Evolutionary conservation across 148 eudicot genomes (phyloP), one percentile per base, ranked within the genome.

Genomic region (Chenopodium berlandieri): DNA sequence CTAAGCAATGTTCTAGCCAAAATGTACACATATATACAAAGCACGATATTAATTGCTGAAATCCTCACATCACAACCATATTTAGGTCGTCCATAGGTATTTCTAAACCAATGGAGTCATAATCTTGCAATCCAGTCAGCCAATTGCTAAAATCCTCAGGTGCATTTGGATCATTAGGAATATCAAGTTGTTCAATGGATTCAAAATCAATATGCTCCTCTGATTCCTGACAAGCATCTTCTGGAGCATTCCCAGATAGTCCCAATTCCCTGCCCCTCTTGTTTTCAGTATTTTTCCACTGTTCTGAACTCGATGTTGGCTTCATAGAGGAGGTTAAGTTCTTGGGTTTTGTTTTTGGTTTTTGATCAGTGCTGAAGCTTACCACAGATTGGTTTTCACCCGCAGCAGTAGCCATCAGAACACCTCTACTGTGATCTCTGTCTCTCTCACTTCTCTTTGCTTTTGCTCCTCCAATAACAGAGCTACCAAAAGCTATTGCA

Each of bases 71-170:
- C 63, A 84, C n/a, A 46, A 82, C 67, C 85, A 80, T 82, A 75
- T 77, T 85, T 65, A 90, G 87, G 82, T 90, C 90, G 58, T 90
- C 92, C 90, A 86, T 90, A 2, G 92, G 92, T 70, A 86, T 88
- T 67, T 85, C 87, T 75, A 90, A 90, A 47, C 92, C 92, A 22
- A 72, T 76, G 23, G 85, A 86, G 34, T 86, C 88, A 23, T 84
- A 81, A 44, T 90, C 92, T 62, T 87, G 90, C 75, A 90, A 82
- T 31, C 86, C 90, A 25, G 84, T 87, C 25, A 90, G 72, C 90
- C 87, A 88, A 75, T 82, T 83, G 14, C 75, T 79, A 25, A 88
- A 71, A 81, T 88, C 90, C 75, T 75, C 84, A 34, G 84, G 70
- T 16, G 75, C 88, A 66, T 72, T 79, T 10, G 77, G 76, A 81